A percentile compares a stretch with the other conserved stretches of the same genome.
Conservation (phyloP, 768 basidiomycete genomes). For the Steccherinum ochraceum region DNA sequence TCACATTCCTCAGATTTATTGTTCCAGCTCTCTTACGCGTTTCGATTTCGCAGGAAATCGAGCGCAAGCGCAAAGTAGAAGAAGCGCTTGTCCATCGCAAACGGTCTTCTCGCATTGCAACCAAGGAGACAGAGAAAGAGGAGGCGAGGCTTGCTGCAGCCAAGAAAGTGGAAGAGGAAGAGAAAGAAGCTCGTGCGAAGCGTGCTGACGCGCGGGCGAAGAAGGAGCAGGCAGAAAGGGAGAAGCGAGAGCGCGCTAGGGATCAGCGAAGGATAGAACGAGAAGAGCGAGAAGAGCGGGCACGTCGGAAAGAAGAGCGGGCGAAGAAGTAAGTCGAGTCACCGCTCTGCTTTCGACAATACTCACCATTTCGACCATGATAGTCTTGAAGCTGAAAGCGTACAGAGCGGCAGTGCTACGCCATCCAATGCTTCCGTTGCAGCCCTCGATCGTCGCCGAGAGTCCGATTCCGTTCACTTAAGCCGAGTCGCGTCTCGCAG, state of each 20-base stretch:
- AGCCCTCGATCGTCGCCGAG: conserved; percentile 6
- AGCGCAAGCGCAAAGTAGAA: conserved; percentile 56
- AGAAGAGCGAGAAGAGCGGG: conserved; percentile 32
- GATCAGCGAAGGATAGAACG: conserved; percentile 43
- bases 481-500: conserved; percentile 5
- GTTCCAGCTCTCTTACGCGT: neutral
- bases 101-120: conserved; percentile 82
- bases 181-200: conserved; percentile 58
- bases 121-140: conserved; percentile 75
- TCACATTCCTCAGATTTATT: conserved; percentile 5
- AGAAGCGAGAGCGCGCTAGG: conserved; percentile 49
- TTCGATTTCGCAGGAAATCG: conserved; percentile 44
- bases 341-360: too few relatives aligned
- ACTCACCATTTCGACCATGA: conserved; percentile 11
- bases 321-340: conserved; percentile 2
- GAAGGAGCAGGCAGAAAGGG: conserved; percentile 33
- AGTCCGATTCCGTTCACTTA: conserved; percentile 10
- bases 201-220: conserved; percentile 35
- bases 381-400: conserved; percentile 5
- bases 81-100: conserved; percentile 82
- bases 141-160: conserved; percentile 56
- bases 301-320: conserved; percentile 21
- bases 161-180: conserved; percentile 58
- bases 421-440: neutral
- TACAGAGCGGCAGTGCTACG: neutral